A percentile compares a stretch with the other conserved stretches of the same genome.
Conservation (phyloP, 345 rosid genomes). For the Citrus inodora region DNA sequence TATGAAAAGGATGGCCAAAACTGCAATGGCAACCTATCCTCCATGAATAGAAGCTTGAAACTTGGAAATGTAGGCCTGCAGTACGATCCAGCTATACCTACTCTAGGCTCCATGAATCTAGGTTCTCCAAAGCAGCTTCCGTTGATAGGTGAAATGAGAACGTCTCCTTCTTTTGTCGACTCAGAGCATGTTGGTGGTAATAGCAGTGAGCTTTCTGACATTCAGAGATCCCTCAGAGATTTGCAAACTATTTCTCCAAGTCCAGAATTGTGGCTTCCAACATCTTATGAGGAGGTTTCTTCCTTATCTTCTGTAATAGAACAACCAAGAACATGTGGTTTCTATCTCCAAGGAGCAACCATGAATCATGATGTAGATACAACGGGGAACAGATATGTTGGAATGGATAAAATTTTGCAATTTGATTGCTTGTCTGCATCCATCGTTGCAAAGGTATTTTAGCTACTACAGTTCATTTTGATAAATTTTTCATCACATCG, state of each 20-base stretch:
- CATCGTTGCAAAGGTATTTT: constrained; percentile 28
- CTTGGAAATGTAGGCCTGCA: constrained; percentile 23
- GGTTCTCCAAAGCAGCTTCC: constrained; percentile 23
- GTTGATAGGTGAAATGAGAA: constrained; percentile 18
- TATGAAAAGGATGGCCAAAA: constrained; percentile 11
- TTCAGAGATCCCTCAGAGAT: constrained; percentile 20
- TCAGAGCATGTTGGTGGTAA: constrained; percentile 5
- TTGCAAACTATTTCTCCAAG: constrained; percentile 28
- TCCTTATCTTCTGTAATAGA: constrained; percentile 23
- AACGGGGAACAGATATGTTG: constrained; percentile 16
- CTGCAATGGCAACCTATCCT: constrained; percentile 10
- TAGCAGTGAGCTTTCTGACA: constrained; percentile 21
- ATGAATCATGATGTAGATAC: constrained; percentile 12
- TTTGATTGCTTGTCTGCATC: constrained; percentile 30
- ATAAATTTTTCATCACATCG: not conserved
- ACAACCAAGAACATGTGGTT: constrained; percentile 18
- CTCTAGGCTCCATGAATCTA: constrained; percentile 4
- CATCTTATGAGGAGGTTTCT: constrained; percentile 23
- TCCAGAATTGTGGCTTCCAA: constrained; percentile 27
- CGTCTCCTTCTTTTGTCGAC: constrained; percentile 17
- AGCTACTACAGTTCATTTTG: not conserved
- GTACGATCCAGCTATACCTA: constrained; percentile 11
- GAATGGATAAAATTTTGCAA: constrained; percentile 29
- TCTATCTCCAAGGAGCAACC: constrained; percentile 21
- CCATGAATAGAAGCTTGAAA: constrained; percentile 20